Conservation (phyloP, 768 basidiomycete genomes). For the Leucocoprinus sp. region DNA sequence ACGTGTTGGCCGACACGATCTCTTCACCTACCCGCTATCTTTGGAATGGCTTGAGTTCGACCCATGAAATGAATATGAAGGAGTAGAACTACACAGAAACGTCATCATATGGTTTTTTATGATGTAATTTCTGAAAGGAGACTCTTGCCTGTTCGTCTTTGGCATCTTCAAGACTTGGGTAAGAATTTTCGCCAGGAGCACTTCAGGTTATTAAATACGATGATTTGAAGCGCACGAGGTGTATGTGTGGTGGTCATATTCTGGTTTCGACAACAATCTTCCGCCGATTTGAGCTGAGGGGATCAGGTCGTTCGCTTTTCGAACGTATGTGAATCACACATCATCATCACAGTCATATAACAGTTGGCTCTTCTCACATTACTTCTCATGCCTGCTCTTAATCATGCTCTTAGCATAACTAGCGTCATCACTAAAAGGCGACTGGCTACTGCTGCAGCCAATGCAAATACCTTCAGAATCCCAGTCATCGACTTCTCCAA, state of each 20-base stretch:
- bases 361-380: background rate
- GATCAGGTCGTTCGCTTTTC: too few relatives aligned
- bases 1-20: slow-evolving; percentile 3
- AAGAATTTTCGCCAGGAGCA: background rate
- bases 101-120: slow-evolving; percentile 3
- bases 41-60: slow-evolving; percentile 32
- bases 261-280: background rate
- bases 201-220: background rate
- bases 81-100: slow-evolving; percentile 16
- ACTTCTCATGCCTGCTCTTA: slow-evolving; percentile 2
- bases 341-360: too few relatives aligned
- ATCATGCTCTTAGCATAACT: slow-evolving; percentile 22
- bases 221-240: slow-evolving; percentile 4
- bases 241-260: slow-evolving; percentile 6
- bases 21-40: slow-evolving; percentile 27
- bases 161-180: slow-evolving; percentile 7
- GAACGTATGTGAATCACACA: too few relatives aligned
- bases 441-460: slow-evolving; percentile 20
- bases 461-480: slow-evolving; percentile 41
- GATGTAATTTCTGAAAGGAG: background rate
- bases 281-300: background rate
- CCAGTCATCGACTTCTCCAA: slow-evolving; percentile 75
- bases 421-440: slow-evolving; percentile 16
- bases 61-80: slow-evolving; percentile 29
- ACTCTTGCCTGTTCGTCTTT: slow-evolving; percentile 10